Base-by-base conservation (phyloP, 2,329 filamentous ascomycete species). In the Phialophora verrucosa region DNA sequence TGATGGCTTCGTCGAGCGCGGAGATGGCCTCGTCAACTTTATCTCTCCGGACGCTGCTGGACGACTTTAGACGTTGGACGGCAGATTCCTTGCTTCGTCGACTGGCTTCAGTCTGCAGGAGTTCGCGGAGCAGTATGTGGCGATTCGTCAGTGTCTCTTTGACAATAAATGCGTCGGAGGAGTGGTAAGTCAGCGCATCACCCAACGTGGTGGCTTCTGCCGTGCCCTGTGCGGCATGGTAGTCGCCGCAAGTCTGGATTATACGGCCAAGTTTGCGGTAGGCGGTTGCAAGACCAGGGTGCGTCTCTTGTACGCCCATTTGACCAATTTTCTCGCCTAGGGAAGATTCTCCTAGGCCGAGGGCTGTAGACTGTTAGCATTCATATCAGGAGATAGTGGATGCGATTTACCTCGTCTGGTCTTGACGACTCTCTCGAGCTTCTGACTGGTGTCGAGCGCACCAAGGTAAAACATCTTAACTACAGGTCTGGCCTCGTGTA, bases 1-100 rank as follows among this genome's bases (percentile, higher is more conserved):
- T 89, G 63, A 90, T 86, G 3, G 95, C 95, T 75, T 98, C 95
- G 69, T 97, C 93, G 4, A 98, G 85, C 4, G 92, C 87, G 20
- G 88, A 85, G 74, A 99, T 96, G n/a, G 95, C 95, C 79, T 99
- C 95, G 76, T 99, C 95, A 31, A 98, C 95, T 81, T 98, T 99
- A 76, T 99, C 95, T 42, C 91, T 87, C 69, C 92, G 90, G 42
- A 99, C 93, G 65, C 89, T 95, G 17, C 91, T 91, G 77, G 89
- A 92, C 20, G 90, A 88, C 76, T 96, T 97, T 67, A 99, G 85
- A 53, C 95, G 88, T 77, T 98, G 93, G 1, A 93, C 93, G 0
- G 93, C 92, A 69, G 89, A 88, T 47, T 95, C 87, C 78, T 93
- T 95, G 78, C 88, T 91, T 69, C 91, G 88, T 1, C 93, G 93